Conservation (phyloP, 2,329 filamentous ascomycete species). For the Pyricularia sp. region DNA sequence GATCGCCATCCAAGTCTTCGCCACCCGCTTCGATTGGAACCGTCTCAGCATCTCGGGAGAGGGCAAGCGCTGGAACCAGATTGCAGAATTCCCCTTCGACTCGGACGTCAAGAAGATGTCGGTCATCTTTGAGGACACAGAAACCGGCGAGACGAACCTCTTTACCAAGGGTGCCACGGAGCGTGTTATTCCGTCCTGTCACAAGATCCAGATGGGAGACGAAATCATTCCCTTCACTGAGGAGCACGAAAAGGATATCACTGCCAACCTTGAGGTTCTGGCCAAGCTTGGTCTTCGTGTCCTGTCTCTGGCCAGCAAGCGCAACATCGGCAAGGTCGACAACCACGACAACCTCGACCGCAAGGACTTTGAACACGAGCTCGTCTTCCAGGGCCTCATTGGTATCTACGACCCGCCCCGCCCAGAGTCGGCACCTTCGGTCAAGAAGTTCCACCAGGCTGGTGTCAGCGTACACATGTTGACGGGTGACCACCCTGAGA, state of each 20-base stretch:
- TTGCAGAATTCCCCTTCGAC: constrained; percentile 56
- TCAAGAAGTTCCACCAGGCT: constrained; percentile 43
- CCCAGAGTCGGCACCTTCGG: constrained; percentile 50
- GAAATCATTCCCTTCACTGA: constrained; percentile 30
- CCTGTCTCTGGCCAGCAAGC: constrained; percentile 42
- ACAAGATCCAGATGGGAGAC: constrained; percentile 23
- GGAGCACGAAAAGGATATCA: constrained; percentile 38
- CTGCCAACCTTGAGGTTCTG: constrained; percentile 53
- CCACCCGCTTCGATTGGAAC: constrained; percentile 51
- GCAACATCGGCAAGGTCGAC: constrained; percentile 10
- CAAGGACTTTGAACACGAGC: constrained; percentile 44
- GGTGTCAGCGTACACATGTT: constrained; percentile 54
- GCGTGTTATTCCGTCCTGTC: constrained; percentile 46
- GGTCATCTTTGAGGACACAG: constrained; percentile 39
- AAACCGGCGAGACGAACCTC: constrained; percentile 11
- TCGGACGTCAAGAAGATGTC: constrained; percentile 60
- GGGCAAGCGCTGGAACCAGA: constrained; percentile 32
- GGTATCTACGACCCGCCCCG: constrained; percentile 62
- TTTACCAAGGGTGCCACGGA: constrained; percentile 53
- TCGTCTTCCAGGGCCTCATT: constrained; percentile 56
- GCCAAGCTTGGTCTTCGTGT: constrained; percentile 45
- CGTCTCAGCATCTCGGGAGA: constrained; percentile 36
- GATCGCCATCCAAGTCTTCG: constrained; percentile 60
- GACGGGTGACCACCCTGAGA: constrained; percentile 54
- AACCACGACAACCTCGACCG: constrained; percentile 29